Evolutionary conservation across 495 filamentous ascomycete species (phyloP), one percentile per base, ranked within the genome.

Genomic region (Parathielavia appendiculata): DNA sequence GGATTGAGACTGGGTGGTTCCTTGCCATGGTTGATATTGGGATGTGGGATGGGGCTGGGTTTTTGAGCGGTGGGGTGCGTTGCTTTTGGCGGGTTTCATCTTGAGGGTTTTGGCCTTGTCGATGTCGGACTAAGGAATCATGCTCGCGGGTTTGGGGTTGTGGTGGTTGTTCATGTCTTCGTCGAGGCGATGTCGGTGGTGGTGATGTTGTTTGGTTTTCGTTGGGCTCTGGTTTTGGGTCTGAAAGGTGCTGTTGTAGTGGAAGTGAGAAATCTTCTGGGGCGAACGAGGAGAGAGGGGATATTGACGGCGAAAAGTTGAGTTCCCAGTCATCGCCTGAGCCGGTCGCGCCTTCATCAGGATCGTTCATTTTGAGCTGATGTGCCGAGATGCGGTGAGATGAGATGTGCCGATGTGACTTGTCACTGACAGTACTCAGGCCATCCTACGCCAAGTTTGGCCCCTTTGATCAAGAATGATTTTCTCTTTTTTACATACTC

Each of bases 201-300:
- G 8, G 22, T 57, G 19, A 11, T 14, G 54, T 6, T 4, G 17
- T 16, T 38, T 13, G 39, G 32, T 45, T 11, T 34, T 26, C 9
- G 34, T 14, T n/a, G 51, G 41, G 26, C 50, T 50, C n/a, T 30
- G 38, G 41, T 19, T 50, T 19, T 36, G 32, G 9, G 45, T 48
- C n/a, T n/a, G 41, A 3, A n/a, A 44, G 32, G 30, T 22, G 20
- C 26, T 46, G 44, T 19, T 34, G 50, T 1, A 48, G 17, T 26
- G 48, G 34, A 32, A 59, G 54, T 5, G 61, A 59, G 23, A 46
- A 57, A 6, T 58, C 61, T 4, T 58, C 56, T 1, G 61, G 57
- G 10, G 53, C 51, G 20, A 63, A 63, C 8, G 61, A 58, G 0
- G 61, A 63, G n/a, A 63, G 61, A 14, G 61, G 52, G 12, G 61